Evolutionary conservation across 257 asterid species (phyloP).

Genomic region (Gardenia jasminoides): DNA sequence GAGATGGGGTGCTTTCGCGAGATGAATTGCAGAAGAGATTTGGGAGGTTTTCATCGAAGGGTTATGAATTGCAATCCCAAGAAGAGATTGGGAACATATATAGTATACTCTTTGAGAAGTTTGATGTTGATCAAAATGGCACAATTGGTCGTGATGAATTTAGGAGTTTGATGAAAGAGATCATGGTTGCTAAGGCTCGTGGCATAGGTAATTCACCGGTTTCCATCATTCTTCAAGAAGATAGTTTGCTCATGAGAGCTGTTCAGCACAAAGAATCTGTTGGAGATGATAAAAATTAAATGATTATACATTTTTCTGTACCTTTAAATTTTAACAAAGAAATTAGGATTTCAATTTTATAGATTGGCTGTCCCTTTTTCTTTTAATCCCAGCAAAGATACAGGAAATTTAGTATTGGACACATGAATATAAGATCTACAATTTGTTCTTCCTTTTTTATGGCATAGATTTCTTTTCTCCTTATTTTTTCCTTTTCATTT

Average conservation of each 20-base stretch:
- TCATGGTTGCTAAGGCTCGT: constrained; percentile 63
- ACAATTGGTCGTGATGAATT: constrained; percentile 43
- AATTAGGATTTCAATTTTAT: too few relatives aligned
- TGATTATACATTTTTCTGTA: too few relatives aligned
- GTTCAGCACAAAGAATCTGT: constrained; percentile 29
- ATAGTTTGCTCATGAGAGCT: constrained; percentile 67
- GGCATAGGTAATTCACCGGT: constrained; percentile 64
- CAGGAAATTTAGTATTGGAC: too few relatives aligned
- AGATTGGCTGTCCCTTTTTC: not conserved
- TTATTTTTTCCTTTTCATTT: too few relatives aligned
- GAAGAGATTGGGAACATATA: constrained; percentile 51
- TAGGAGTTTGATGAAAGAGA: constrained; percentile 43
- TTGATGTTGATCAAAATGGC: constrained; percentile 44
- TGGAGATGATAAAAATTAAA: not conserved
- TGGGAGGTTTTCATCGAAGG: constrained; percentile 41
- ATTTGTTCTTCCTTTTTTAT: too few relatives aligned
- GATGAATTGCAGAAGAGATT: constrained; percentile 42
- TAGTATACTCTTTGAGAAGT: constrained; percentile 42
- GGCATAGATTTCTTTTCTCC: too few relatives aligned
- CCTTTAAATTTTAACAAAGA: not conserved
- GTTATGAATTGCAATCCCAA: constrained; percentile 52
- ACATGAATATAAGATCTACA: not conserved
- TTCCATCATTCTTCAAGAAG: constrained; percentile 57
- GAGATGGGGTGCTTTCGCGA: constrained; percentile 52
- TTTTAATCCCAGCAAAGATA: not conserved